Percentiles rank a stretch among this genome's conserved stretches.
phyloP scores from a whole-genome alignment of 2,329 filamentous ascomycete genomes.

The Fusarium metavorans region DNA sequence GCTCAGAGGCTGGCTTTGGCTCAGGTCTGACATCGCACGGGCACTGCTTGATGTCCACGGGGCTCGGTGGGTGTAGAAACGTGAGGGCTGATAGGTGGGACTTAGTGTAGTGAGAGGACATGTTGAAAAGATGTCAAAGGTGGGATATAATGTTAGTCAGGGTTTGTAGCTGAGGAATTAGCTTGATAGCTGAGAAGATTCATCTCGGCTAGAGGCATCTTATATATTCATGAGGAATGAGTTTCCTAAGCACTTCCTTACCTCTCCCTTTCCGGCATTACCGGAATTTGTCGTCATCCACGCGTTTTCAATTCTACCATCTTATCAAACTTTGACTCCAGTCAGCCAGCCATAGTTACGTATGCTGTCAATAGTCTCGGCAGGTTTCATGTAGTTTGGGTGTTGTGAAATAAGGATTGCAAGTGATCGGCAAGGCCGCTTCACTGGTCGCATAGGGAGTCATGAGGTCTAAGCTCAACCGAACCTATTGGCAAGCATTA shows the following conservation, averaged over 20 bases:
- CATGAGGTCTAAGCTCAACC: neutral
- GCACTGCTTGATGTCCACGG: neutral
- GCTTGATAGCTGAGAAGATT: neutral
- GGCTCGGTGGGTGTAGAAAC: neutral
- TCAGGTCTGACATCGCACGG: neutral
- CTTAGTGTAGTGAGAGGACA: neutral
- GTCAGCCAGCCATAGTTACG: neutral
- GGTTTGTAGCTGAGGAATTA: neutral
- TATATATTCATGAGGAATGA: neutral
- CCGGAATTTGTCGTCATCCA: neutral
- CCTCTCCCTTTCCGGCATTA: neutral
- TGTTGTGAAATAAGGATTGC: neutral
- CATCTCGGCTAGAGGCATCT: neutral
- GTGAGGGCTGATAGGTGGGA: neutral
- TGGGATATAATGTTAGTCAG: neutral
- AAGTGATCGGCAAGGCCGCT: neutral
- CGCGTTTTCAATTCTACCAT: neutral
- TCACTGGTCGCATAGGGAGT: neutral
- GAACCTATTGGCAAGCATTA: neutral
- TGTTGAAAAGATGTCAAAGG: neutral
- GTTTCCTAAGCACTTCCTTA: neutral
- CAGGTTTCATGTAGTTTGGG: fast-evolving
- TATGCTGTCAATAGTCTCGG: neutral
- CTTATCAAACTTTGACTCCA: neutral
- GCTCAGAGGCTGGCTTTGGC: neutral